Evolutionary conservation across 306 rosid species (phyloP).

Genomic region (Pyrus communis): DNA sequence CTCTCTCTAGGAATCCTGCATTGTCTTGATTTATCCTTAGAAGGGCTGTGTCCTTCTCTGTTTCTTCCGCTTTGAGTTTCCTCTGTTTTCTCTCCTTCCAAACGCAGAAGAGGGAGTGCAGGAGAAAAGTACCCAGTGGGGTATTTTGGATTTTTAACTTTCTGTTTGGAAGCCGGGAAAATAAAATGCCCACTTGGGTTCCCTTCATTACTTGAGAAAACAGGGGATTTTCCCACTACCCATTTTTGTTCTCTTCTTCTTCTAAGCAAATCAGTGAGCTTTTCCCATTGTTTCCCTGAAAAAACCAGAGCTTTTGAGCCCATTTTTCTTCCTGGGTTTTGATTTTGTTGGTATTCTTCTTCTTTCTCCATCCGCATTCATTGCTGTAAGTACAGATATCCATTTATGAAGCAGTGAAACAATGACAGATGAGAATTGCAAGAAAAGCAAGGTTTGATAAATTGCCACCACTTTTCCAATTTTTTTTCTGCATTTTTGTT

Average conservation of each 20-base stretch:
- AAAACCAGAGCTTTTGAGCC: constrained; percentile 8
- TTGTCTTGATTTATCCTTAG: constrained; percentile 36
- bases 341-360: constrained; percentile 6
- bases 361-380: constrained; percentile 1
- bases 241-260: constrained; percentile 19
- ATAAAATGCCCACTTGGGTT: constrained; percentile 24
- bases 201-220: constrained; percentile 23
- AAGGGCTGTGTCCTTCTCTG: constrained; percentile 17
- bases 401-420: constrained; percentile 71
- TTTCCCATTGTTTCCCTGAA: constrained; percentile 16
- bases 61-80: constrained; percentile 10
- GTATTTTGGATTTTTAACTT: constrained; percentile 19
- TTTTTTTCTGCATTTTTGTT: constrained; percentile 18
- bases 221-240: constrained; percentile 19
- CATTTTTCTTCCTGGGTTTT: constrained; percentile 1
- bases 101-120: constrained; percentile 9
- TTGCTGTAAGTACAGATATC: constrained; percentile 20
- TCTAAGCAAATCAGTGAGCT: neutral
- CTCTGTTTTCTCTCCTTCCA: constrained; percentile 16
- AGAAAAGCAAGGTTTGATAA: constrained; percentile 91
- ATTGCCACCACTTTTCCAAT: constrained; percentile 15
- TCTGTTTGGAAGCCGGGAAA: constrained; percentile 27
- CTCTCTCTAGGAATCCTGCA: constrained; percentile 26
- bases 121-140: constrained; percentile 13
- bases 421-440: constrained; percentile 95